phyloP scores from a whole-genome alignment of 345 rosid species.

The Ricinus communis region DNA sequence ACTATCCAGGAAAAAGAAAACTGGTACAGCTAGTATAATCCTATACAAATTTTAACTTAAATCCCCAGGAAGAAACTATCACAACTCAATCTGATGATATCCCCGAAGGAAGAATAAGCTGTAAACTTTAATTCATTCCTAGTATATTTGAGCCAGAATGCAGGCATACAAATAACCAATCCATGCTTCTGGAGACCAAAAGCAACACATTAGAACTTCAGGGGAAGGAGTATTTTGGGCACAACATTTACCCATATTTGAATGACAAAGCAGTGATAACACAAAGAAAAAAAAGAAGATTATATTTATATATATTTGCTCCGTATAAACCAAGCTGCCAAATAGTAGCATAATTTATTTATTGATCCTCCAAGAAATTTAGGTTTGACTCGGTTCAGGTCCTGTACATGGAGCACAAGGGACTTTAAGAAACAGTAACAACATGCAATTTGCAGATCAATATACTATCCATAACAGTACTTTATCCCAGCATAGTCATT shows the following conservation, averaged over 20 bases:
- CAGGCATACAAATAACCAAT: neutral
- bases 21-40: constrained; percentile 3
- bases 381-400: neutral
- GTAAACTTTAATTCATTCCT: neutral
- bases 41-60: neutral
- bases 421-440: neutral
- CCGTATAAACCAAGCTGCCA: neutral
- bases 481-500: neutral
- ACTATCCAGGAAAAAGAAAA: neutral
- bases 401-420: neutral
- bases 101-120: neutral
- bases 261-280: neutral
- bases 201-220: neutral
- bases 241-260: neutral
- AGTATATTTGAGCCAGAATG: neutral
- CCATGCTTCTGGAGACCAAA: neutral
- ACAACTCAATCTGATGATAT: neutral
- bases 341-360: neutral
- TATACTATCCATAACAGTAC: neutral
- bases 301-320: no score
- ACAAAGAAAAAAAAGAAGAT: no score
- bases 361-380: neutral
- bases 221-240: neutral
- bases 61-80: constrained; percentile 15
- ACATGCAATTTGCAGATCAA: no score